Evolutionary conservation across 176 grass and related monocot species (phyloP).

Genomic region (Chloris gayana): DNA sequence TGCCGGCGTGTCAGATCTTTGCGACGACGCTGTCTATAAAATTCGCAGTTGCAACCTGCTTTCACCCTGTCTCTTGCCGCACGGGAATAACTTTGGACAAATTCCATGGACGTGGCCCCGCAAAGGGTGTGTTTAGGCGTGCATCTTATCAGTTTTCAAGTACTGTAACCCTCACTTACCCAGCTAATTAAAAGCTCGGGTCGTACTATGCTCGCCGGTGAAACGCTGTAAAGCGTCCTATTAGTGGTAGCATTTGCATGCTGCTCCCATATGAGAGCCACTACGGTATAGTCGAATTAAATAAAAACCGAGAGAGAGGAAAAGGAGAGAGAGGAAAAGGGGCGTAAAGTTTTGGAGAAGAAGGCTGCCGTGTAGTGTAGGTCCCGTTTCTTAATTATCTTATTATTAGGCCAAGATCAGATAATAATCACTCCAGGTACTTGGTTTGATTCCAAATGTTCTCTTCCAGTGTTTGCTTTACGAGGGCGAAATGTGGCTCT

Average conservation of each 20-base stretch:
- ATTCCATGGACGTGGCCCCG: slow-evolving; percentile 21
- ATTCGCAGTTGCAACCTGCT: background rate
- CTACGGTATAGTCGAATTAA: background rate
- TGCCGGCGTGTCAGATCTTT: slow-evolving; percentile 31
- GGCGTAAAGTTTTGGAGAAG: background rate
- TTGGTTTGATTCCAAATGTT: slow-evolving; percentile 49
- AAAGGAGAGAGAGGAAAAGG: no score
- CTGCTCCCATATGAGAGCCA: slow-evolving; percentile 41
- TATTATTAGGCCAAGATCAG: slow-evolving; percentile 7
- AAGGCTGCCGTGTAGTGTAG: background rate
- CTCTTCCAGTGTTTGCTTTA: slow-evolving; percentile 20
- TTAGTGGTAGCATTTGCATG: background rate
- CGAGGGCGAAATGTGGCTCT: slow-evolving; percentile 4
- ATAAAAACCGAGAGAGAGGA: background rate
- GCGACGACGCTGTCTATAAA: slow-evolving; percentile 21
- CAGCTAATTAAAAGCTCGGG: slow-evolving; percentile 27
- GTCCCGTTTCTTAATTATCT: background rate
- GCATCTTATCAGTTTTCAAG: slow-evolving; percentile 29
- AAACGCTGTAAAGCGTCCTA: slow-evolving; percentile 44
- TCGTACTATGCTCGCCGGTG: slow-evolving; percentile 22
- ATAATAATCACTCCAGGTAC: background rate
- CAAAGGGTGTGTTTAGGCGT: background rate
- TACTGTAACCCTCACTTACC: slow-evolving; percentile 43
- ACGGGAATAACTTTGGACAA: slow-evolving; percentile 41
- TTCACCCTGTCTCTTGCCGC: slow-evolving; percentile 37